These are phyloP conservation scores for Solanum ossicruentum DNA, from an alignment of 257 asterid species.

Conservation along the genomic window DNA sequence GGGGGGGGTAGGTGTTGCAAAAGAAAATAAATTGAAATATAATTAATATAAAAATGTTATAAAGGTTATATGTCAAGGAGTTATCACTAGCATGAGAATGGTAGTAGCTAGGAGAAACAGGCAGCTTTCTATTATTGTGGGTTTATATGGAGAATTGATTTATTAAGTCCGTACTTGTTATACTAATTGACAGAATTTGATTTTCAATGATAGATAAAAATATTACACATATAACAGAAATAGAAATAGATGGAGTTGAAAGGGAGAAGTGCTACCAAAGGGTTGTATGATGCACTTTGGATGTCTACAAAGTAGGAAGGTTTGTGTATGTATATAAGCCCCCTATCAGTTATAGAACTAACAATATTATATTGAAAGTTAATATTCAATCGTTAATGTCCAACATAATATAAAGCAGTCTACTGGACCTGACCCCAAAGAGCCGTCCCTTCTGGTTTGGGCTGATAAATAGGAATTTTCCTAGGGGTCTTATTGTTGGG, in stretches of 20 bases:
- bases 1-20: background rate
- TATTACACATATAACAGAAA: too few species aligned
- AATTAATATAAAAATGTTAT: background rate
- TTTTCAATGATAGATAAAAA: too few species aligned
- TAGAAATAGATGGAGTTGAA: background rate
- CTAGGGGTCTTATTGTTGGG: too few species aligned
- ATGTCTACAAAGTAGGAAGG: background rate
- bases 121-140: background rate
- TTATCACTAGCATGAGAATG: background rate
- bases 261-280: too few species aligned
- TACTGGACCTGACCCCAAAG: too few species aligned
- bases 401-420: too few species aligned
- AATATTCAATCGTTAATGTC: too few species aligned
- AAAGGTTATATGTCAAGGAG: background rate
- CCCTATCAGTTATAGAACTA: too few species aligned
- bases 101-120: background rate
- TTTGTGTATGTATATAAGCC: too few species aligned
- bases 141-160: background rate
- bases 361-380: too few species aligned
- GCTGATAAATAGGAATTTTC: too few species aligned
- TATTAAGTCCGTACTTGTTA: background rate
- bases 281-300: background rate
- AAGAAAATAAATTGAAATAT: background rate
- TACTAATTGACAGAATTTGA: background rate
- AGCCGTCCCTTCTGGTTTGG: too few species aligned